A percentile compares a stretch with the other conserved stretches of the same genome.
Evolutionary conservation across 148 eudicot species (phyloP).

Genomic region (Camellia japonica): DNA sequence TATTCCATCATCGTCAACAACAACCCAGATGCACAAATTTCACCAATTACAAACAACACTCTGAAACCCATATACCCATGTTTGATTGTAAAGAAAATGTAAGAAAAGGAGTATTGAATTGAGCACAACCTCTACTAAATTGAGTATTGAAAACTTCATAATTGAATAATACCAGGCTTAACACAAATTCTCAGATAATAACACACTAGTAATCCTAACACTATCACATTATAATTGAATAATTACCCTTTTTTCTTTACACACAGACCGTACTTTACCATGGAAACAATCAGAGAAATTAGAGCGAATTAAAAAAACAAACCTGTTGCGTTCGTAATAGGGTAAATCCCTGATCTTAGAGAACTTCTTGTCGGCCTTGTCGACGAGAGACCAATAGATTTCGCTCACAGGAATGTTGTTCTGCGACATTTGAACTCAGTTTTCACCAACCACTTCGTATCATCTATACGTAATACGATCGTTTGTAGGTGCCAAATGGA

Average conservation of each 20-base stretch:
- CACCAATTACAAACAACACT: background rate
- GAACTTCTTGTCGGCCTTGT: conserved; percentile 84
- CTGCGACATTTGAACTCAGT: conserved; percentile 33
- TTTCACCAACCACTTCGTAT: background rate
- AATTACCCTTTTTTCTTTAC: background rate
- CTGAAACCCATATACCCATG: too few species aligned
- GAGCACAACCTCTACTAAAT: background rate
- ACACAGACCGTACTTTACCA: background rate
- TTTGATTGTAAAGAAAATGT: background rate
- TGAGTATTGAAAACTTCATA: background rate
- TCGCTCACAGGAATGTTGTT: conserved; percentile 66
- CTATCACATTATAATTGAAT: background rate
- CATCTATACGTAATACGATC: background rate
- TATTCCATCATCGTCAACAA: too few species aligned
- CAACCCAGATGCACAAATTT: background rate
- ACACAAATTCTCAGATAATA: background rate
- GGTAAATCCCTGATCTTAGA: conserved; percentile 87
- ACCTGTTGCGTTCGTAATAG: conserved; percentile 76
- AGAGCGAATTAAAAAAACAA: background rate
- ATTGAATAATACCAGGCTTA: background rate
- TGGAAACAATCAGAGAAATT: background rate
- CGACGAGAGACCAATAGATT: conserved; percentile 70
- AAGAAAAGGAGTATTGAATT: background rate
- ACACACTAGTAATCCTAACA: background rate
- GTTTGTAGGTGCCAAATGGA: background rate